Evolutionary conservation across 2,329 filamentous ascomycete genomes (phyloP).

Genomic region (Teratosphaeria zuluensis): DNA sequence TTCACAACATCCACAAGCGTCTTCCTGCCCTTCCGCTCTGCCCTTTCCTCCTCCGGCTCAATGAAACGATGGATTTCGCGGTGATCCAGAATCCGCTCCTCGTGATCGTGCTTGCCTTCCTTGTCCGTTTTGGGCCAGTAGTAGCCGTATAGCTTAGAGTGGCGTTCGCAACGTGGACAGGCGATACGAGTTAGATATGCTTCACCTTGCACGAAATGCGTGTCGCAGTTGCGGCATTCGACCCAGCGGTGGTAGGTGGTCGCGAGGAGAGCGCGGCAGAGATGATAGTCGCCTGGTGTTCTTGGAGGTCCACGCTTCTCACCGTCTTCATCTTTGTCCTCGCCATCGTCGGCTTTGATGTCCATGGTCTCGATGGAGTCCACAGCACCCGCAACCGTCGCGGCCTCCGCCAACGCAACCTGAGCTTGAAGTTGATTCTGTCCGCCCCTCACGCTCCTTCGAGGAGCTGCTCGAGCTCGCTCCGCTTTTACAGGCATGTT

Average conservation of each 20-base stretch:
- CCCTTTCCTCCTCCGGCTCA: slow-evolving; percentile 37
- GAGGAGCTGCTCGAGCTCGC: slow-evolving; percentile 2
- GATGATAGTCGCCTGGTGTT: slow-evolving; percentile 55
- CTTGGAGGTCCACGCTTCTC: slow-evolving; percentile 27
- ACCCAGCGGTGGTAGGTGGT: slow-evolving; percentile 77
- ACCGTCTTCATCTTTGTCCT: slow-evolving; percentile 10
- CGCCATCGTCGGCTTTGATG: slow-evolving; percentile 6
- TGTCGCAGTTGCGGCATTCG: slow-evolving; percentile 73
- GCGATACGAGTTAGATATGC: slow-evolving; percentile 77
- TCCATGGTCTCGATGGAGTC: slow-evolving; percentile 17
- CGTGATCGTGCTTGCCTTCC: slow-evolving; percentile 61
- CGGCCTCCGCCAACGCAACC: slow-evolving; percentile 1
- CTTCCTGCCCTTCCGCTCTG: slow-evolving; percentile 25
- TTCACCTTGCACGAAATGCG: slow-evolving; percentile 77
- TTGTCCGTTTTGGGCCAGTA: slow-evolving; percentile 92
- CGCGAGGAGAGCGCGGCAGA: slow-evolving; percentile 65
- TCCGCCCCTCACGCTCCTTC: slow-evolving; percentile 6
- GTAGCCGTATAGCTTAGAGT: slow-evolving; percentile 91
- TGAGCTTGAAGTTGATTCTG: background rate
- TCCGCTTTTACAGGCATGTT: background rate
- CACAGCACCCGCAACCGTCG: slow-evolving; percentile 10
- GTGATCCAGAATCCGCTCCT: slow-evolving; percentile 66
- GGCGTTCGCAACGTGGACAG: slow-evolving; percentile 87
- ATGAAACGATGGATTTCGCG: slow-evolving; percentile 80
- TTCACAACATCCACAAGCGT: slow-evolving; percentile 9